These are phyloP conservation scores for Mycosphaerella sp. DNA, from an alignment of 2,329 filamentous ascomycete species.

Conservation along the genomic window DNA sequence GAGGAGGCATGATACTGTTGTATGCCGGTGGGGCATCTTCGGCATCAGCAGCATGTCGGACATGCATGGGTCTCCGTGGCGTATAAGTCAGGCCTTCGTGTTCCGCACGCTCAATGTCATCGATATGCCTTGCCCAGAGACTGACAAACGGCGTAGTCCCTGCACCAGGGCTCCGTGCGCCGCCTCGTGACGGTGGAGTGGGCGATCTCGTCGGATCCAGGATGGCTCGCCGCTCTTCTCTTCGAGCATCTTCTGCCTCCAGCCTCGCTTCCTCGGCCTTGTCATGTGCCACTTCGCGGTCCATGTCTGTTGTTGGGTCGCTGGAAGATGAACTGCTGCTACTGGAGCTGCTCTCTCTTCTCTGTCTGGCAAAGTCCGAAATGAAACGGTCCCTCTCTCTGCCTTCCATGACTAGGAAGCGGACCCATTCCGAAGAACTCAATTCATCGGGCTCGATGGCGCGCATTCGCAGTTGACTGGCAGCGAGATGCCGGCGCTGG, in stretches of 20 bases:
- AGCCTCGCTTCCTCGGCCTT: conserved; percentile 30
- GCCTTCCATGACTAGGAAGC: conserved; percentile 32
- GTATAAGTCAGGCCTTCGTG: conserved; percentile 16
- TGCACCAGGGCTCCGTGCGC: conserved; percentile 1
- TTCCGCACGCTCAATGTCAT: conserved; percentile 18
- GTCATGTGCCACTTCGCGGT: conserved; percentile 22
- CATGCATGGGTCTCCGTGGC: conserved; percentile 21
- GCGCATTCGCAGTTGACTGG: conserved; percentile 32
- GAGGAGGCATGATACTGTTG: conserved; percentile 22
- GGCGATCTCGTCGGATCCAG: conserved; percentile 9
- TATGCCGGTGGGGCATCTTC: conserved; percentile 30
- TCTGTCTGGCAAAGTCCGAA: conserved; percentile 24
- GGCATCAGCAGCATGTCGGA: conserved; percentile 24
- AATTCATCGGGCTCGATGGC: conserved; percentile 33
- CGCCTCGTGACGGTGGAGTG: conserved; percentile 1
- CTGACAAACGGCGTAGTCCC: conserved; percentile 28
- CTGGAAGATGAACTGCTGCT: conserved; percentile 12
- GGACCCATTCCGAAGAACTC: conserved; percentile 31
- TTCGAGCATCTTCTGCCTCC: conserved; percentile 25
- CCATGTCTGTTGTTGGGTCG: conserved; percentile 10
- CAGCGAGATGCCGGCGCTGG: conserved; percentile 31
- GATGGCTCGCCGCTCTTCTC: conserved; percentile 16
- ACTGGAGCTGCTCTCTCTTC: conserved; percentile 24
- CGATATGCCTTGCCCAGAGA: conserved; percentile 28
- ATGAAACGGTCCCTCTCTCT: conserved; percentile 33